Conservation (phyloP, 2,329 filamentous ascomycete genomes). For the Passalora sequoiae region DNA sequence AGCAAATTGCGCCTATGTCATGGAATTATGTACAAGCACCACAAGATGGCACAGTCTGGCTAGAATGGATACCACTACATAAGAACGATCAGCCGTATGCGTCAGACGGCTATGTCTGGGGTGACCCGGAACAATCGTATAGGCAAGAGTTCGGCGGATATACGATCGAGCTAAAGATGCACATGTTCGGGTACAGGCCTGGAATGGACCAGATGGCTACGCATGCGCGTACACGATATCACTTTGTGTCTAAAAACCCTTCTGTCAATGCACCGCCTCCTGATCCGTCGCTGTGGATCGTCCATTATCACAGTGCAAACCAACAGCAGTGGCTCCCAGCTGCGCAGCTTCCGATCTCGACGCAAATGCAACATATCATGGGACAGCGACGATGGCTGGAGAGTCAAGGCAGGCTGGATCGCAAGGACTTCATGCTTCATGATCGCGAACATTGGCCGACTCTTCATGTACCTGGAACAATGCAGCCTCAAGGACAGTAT, state of each 20-base stretch:
- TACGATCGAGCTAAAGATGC: slow-evolving; percentile 80
- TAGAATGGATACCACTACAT: slow-evolving; percentile 82
- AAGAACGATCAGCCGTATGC: slow-evolving; percentile 69
- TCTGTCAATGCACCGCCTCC: slow-evolving; percentile 64
- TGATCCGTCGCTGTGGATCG: slow-evolving; percentile 81
- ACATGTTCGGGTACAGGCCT: slow-evolving; percentile 73
- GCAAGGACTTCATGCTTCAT: slow-evolving; percentile 91
- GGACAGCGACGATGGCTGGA: slow-evolving; percentile 58
- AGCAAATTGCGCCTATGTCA: slow-evolving; percentile 78
- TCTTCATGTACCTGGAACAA: slow-evolving; percentile 60
- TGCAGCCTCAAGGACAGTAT: slow-evolving; percentile 18
- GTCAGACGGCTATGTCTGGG: slow-evolving; percentile 91
- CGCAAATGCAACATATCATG: slow-evolving; percentile 57
- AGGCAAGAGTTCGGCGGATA: slow-evolving; percentile 68
- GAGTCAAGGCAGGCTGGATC: slow-evolving; percentile 71
- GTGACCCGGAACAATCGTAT: slow-evolving; percentile 70
- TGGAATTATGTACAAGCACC: slow-evolving; percentile 89
- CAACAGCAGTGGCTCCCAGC: slow-evolving; percentile 67
- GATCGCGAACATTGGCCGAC: slow-evolving; percentile 88
- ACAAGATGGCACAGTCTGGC: slow-evolving; percentile 71
- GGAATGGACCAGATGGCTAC: slow-evolving; percentile 66
- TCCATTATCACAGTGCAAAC: slow-evolving; percentile 80
- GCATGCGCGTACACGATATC: slow-evolving; percentile 80
- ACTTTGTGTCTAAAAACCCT: slow-evolving; percentile 69
- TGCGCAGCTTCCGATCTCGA: slow-evolving; percentile 57